These are phyloP conservation scores for Myxozyma lipomycoides DNA, from an alignment of 805 yeast species.

Conservation along the genomic window DNA sequence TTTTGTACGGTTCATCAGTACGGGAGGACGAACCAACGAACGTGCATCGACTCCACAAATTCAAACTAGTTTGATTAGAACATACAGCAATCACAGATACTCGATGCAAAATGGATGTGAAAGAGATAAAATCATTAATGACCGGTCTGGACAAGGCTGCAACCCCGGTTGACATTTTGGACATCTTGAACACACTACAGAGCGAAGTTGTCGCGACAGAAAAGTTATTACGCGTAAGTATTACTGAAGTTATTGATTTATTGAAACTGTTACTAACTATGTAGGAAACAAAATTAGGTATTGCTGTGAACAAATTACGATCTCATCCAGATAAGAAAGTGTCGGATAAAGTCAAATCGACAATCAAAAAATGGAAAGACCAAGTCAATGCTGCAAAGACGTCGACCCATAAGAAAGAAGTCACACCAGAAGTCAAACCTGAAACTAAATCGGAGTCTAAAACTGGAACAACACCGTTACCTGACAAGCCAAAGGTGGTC, in stretches of 20 bases:
- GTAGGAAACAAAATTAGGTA: constrained; percentile 90
- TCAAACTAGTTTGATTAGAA: too few species aligned
- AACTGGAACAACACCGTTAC: constrained; percentile 15
- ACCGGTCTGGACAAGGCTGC: constrained; percentile 69
- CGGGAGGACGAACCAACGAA: too few species aligned
- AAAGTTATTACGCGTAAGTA: constrained; percentile 59
- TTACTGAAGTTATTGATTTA: neutral
- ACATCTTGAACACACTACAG: constrained; percentile 61
- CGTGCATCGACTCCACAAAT: too few species aligned
- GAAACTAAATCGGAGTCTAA: constrained; percentile 12
- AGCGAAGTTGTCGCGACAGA: constrained; percentile 80
- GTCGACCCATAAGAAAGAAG: constrained; percentile 13
- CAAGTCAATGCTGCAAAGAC: constrained; percentile 53
- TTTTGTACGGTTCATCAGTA: too few species aligned
- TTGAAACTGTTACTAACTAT: neutral
- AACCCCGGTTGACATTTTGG: constrained; percentile 60
- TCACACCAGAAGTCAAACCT: neutral
- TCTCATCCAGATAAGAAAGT: constrained; percentile 60
- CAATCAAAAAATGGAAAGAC: constrained; percentile 88
- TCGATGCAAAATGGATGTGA: constrained; percentile 14
- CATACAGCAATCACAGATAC: too few species aligned
- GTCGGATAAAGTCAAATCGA: constrained; percentile 66
- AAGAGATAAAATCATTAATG: constrained; percentile 67
- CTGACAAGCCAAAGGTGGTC: constrained; percentile 11
- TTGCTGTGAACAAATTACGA: constrained; percentile 86